Conservation (phyloP, 306 rosid genomes). For the Gastrolobium bilobum region DNA sequence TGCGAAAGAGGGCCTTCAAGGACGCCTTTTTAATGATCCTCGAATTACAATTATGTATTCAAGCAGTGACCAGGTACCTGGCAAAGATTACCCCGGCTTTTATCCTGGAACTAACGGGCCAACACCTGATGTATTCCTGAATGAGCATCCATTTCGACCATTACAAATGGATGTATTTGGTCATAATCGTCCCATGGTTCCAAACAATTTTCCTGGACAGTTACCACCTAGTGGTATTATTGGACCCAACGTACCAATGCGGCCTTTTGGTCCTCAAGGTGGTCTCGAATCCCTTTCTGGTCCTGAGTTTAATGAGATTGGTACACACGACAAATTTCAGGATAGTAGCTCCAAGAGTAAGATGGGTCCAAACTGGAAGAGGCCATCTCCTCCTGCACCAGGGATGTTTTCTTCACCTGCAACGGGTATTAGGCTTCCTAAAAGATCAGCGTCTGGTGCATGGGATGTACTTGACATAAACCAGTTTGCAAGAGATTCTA, state of each 20-base stretch:
- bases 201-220: constrained; percentile 76
- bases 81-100: constrained; percentile 72
- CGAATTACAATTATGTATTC: constrained; percentile 92
- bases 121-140: constrained; percentile 68
- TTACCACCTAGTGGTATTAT: constrained; percentile 63
- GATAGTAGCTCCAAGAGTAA: constrained; percentile 75
- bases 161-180: constrained; percentile 71
- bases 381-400: constrained; percentile 84
- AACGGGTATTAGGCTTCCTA: constrained; percentile 61
- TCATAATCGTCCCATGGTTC: constrained; percentile 71
- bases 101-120: constrained; percentile 74
- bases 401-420: constrained; percentile 81
- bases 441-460: constrained; percentile 70
- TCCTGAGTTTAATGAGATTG: constrained; percentile 72
- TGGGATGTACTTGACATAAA: constrained; percentile 89
- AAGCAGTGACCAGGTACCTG: constrained; percentile 77
- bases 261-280: constrained; percentile 86
- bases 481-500: constrained; percentile 83
- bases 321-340: constrained; percentile 63
- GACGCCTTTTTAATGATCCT: constrained; percentile 96
- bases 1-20: constrained; percentile 99
- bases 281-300: constrained; percentile 75
- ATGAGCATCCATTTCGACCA: constrained; percentile 73
- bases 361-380: constrained; percentile 84
- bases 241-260: constrained; percentile 71